Conservation (phyloP, 768 basidiomycete species). For the Pisolithus marmoratus region DNA sequence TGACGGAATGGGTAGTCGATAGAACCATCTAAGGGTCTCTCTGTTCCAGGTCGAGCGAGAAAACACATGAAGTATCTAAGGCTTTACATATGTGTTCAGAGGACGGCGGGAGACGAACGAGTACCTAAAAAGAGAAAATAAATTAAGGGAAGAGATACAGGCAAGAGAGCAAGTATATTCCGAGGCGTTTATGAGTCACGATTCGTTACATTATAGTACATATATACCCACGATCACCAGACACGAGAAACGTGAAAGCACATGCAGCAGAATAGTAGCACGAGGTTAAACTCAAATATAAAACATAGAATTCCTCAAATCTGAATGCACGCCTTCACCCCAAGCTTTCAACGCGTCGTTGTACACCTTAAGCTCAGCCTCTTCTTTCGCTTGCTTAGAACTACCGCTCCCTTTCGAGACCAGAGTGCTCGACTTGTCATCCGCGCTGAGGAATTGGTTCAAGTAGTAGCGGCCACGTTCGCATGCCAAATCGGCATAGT, state of each 20-base stretch:
- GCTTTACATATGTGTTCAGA: no score
- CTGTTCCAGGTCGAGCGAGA: no score
- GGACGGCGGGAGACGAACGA: no score
- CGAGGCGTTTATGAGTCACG: no score
- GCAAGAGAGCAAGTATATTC: no score
- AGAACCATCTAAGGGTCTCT: no score
- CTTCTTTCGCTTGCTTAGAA: constrained; percentile 27
- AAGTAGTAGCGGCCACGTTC: constrained; percentile 74
- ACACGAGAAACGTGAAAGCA: background rate
- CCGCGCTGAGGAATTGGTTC: constrained; percentile 59
- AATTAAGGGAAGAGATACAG: no score
- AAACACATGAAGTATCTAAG: no score
- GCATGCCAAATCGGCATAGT: constrained; percentile 79
- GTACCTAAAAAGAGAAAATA: no score
- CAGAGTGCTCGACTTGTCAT: constrained; percentile 41
- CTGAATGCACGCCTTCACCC: constrained; percentile 52
- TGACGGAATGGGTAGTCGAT: no score
- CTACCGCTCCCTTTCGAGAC: constrained; percentile 29
- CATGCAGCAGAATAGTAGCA: background rate
- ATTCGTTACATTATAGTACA: no score
- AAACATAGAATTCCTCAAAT: constrained; percentile 65
- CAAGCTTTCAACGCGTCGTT: constrained; percentile 30
- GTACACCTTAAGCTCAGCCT: constrained; percentile 17
- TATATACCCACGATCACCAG: background rate
- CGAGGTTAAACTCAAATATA: constrained; percentile 44